Evolutionary conservation across 2,329 filamentous ascomycete species (phyloP), one percentile per base, ranked within the genome.

Genomic region (Fusarium praegraminearum): DNA sequence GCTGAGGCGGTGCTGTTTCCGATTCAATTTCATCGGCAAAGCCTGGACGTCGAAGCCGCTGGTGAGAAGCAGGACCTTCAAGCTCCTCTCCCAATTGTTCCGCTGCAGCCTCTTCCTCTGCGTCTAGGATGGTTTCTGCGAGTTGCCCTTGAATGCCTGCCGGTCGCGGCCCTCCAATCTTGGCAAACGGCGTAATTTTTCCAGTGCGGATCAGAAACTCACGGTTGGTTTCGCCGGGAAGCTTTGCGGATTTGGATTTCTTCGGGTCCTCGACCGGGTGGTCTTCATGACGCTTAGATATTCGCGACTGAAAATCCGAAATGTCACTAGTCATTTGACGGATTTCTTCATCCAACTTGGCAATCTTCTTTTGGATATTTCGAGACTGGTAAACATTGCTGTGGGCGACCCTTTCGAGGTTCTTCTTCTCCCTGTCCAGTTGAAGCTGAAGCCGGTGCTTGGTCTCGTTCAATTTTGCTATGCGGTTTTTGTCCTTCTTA

Each of bases 181-280:
- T 92, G 10, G 94, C 92, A 76, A 99, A 99, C 0, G 96, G 96
- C 0, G 96, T 99, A 72, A 99, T 98, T 81, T 98, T 98, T 65
- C 96, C 96, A 0, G 95, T 99, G 30, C 96, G 90, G 50, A 99
- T 96, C 47, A 99, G 86, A 77, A 92, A 99, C 47, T 97, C 94
- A 52, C 94, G 89, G 65, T 93, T 90, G 26, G 88, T 93, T 81
- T 98, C 96, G 64, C 92, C 92, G 2, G 92, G 89, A 59, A 95
- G 80, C 56, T 88, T 89, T 62, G 86, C 85, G 54, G 86, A 89
- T 30, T 85, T 86, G 16, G 77, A 75, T 33, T 82, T 79, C 22
- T 80, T 80, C 1, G 80, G 73, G 12, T 83, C 81, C 3, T 82
- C 80, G 5, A 80, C 79, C 35, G 83, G 83, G 18, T 76, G 78